Conservation (phyloP, 768 basidiomycete genomes). For the Basidioascus undulatus region DNA sequence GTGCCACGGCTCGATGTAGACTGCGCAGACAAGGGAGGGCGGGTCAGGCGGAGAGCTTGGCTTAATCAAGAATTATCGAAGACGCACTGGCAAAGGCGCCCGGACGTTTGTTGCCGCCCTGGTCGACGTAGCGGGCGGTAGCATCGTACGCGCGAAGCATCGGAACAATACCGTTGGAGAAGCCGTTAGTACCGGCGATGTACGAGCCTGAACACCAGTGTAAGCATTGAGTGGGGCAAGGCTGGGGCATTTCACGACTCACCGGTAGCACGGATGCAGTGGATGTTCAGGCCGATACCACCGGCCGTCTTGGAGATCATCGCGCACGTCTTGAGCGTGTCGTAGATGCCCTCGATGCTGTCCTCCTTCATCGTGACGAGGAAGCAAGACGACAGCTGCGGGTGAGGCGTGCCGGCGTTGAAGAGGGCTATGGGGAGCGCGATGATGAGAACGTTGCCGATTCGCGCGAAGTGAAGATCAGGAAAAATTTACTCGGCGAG, state of each 20-base stretch:
- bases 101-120: constrained; percentile 96
- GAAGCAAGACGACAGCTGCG: constrained; percentile 91
- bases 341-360: constrained; percentile 97
- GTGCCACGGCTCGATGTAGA: constrained; percentile 99
- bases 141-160: constrained; percentile 97
- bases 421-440: too few relatives aligned
- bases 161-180: constrained; percentile 89
- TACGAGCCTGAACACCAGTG: constrained; percentile 52
- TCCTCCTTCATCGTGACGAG: constrained; percentile 96
- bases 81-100: constrained; percentile 78
- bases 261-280: constrained; percentile 85
- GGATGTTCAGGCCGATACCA: constrained; percentile 86
- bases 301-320: constrained; percentile 99
- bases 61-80: too few relatives aligned
- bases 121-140: constrained; percentile 94
- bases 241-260: constrained; percentile 2
- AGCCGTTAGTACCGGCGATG: constrained; percentile 91
- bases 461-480: too few relatives aligned
- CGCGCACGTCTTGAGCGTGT: constrained; percentile 90
- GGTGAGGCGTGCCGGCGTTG: constrained; percentile 86
- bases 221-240: background rate
- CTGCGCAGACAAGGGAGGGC: too few relatives aligned
- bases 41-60: too few relatives aligned
- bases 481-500: too few relatives aligned
- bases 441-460: background rate